phyloP scores from a whole-genome alignment of 2,329 filamentous ascomycete species.

The Aspergillus fijiensis region DNA sequence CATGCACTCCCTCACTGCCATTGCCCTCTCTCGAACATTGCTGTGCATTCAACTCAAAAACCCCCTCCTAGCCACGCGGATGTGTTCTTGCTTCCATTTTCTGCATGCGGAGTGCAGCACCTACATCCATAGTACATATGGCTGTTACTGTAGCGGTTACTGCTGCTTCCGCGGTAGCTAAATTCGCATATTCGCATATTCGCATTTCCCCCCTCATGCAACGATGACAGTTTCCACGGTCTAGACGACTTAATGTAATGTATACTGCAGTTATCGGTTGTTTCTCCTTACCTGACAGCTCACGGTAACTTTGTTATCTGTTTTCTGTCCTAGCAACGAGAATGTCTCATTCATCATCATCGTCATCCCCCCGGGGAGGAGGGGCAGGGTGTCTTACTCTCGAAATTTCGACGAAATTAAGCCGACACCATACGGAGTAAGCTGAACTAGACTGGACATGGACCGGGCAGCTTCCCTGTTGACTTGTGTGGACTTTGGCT shows the following conservation, averaged over 20 bases:
- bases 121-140: not conserved
- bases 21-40: conserved; percentile 1
- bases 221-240: too few relatives aligned
- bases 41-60: conserved; percentile 3
- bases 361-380: not conserved
- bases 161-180: not conserved
- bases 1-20: too few relatives aligned
- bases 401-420: conserved; percentile 3
- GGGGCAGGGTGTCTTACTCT: not conserved
- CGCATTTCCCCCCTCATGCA: not conserved
- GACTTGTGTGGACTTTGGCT: not conserved
- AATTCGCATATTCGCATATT: not conserved
- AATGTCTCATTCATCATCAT: not conserved
- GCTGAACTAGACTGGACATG: not conserved
- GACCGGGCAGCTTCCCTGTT: not conserved
- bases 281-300: not conserved
- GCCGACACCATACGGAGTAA: not conserved
- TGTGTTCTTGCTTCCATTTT: conserved; percentile 6
- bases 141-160: not conserved
- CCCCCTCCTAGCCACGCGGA: conserved; percentile 6
- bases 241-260: not conserved
- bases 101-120: conserved; percentile 21
- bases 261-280: not conserved
- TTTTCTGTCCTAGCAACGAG: conserved; percentile 3
- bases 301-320: not conserved